Evolutionary conservation across 257 asterid genomes (phyloP).

Genomic region (Cruciata laevipes): DNA sequence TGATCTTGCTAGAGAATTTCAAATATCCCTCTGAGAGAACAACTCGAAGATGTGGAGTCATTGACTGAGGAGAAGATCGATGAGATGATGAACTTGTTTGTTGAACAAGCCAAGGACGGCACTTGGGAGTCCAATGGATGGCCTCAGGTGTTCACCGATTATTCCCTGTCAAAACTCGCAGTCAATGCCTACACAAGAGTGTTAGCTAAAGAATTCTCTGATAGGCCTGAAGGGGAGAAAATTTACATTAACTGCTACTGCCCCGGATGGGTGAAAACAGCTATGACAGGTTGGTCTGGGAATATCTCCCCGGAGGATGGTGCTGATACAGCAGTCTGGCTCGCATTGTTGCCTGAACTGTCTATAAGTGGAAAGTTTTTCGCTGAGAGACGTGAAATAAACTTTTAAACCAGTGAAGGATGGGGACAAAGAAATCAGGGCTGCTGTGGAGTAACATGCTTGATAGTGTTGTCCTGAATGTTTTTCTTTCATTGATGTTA

Average conservation of each 20-base stretch:
- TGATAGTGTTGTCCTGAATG: not conserved
- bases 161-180: slow-evolving; percentile 78
- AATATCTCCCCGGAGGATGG: slow-evolving; percentile 76
- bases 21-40: slow-evolving; percentile 49
- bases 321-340: slow-evolving; percentile 96
- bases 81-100: slow-evolving; percentile 36
- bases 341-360: slow-evolving; percentile 59
- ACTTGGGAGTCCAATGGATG: slow-evolving; percentile 75
- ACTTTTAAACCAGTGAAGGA: slow-evolving; percentile 29
- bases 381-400: slow-evolving; percentile 84
- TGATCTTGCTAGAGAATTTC: slow-evolving; percentile 49
- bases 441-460: not conserved
- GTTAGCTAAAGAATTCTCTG: slow-evolving; percentile 36
- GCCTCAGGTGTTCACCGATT: slow-evolving; percentile 85
- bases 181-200: slow-evolving; percentile 68
- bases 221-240: slow-evolving; percentile 54
- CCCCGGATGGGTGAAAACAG: slow-evolving; percentile 96
- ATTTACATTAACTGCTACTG: slow-evolving; percentile 71
- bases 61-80: slow-evolving; percentile 73
- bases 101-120: slow-evolving; percentile 67
- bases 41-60: slow-evolving; percentile 45
- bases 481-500: slow-evolving; percentile 1
- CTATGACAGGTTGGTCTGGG: slow-evolving; percentile 94
- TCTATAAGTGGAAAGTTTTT: slow-evolving; percentile 61
- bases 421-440: not conserved